Evolutionary conservation across 1,284 basidiomycete species (phyloP).

Genomic region (Cystobasidium slooffiae): DNA sequence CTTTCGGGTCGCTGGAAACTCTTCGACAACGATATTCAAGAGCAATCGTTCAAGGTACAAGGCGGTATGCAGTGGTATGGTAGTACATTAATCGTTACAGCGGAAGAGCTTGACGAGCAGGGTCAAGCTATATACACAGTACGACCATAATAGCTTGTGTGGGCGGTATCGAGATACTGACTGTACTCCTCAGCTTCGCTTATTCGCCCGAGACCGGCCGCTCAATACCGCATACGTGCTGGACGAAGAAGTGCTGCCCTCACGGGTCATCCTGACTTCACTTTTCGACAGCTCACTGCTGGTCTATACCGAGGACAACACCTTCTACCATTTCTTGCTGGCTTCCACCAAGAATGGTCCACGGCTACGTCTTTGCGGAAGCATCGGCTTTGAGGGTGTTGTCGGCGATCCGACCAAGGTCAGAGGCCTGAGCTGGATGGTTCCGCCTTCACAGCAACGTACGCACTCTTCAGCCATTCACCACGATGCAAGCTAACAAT

Average conservation of each 20-base stretch:
- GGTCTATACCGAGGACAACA: constrained; percentile 96
- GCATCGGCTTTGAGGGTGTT: constrained; percentile 91
- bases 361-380: constrained; percentile 86
- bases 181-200: constrained; percentile 68
- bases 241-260: constrained; percentile 76
- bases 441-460: constrained; percentile 91
- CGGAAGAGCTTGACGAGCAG: constrained; percentile 73
- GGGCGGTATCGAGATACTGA: background rate
- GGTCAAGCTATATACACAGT: constrained; percentile 65
- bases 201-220: constrained; percentile 94
- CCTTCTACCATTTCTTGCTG: constrained; percentile 88
- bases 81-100: constrained; percentile 88
- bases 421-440: constrained; percentile 93
- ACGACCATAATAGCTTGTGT: too few relatives aligned
- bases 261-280: constrained; percentile 80
- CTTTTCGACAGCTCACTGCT: constrained; percentile 95
- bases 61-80: constrained; percentile 97
- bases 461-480: constrained; percentile 53
- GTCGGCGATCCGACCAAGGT: constrained; percentile 84
- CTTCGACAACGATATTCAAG: constrained; percentile 82
- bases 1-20: constrained; percentile 94
- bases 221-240: constrained; percentile 84
- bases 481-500: constrained; percentile 35
- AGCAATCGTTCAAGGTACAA: constrained; percentile 82
- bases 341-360: constrained; percentile 74